A percentile compares a stretch with the other conserved stretches of the same genome.
phyloP scores from a whole-genome alignment of 495 filamentous ascomycete genomes.

The Apodospora peruviana region DNA sequence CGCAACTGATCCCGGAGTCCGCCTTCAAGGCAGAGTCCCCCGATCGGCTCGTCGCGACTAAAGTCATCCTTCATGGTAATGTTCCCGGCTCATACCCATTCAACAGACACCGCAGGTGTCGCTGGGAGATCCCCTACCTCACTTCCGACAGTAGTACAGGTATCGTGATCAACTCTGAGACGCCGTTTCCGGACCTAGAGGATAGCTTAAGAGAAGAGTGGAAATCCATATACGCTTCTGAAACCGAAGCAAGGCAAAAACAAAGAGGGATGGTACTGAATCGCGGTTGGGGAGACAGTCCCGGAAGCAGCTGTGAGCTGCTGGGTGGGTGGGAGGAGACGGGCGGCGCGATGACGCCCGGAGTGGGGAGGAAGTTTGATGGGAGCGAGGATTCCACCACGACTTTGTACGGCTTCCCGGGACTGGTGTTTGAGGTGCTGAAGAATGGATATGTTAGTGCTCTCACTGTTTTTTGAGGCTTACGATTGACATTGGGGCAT shows the following conservation, averaged over 20 bases:
- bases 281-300: conserved; percentile 84
- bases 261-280: conserved; percentile 84
- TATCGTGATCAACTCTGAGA: conserved; percentile 63
- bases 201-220: conserved; percentile 62
- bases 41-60: conserved; percentile 72
- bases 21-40: conserved; percentile 34
- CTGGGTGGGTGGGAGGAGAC: conserved; percentile 87
- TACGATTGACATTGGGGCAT: not conserved
- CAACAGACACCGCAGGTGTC: conserved; percentile 84
- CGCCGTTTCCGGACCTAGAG: conserved; percentile 64
- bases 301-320: conserved; percentile 84
- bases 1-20: conserved; percentile 20
- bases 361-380: conserved; percentile 23
- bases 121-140: conserved; percentile 73
- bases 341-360: conserved; percentile 30
- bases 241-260: conserved; percentile 55
- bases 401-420: conserved; percentile 89
- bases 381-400: conserved; percentile 67
- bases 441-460: conserved; percentile 87
- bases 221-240: conserved; percentile 58
- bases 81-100: conserved; percentile 95
- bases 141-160: conserved; percentile 13
- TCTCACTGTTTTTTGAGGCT: conserved; percentile 62
- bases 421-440: conserved; percentile 89
- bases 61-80: conserved; percentile 87